Base-by-base conservation (phyloP, 805 yeast species). In the Kuraishia borneana region DNA sequence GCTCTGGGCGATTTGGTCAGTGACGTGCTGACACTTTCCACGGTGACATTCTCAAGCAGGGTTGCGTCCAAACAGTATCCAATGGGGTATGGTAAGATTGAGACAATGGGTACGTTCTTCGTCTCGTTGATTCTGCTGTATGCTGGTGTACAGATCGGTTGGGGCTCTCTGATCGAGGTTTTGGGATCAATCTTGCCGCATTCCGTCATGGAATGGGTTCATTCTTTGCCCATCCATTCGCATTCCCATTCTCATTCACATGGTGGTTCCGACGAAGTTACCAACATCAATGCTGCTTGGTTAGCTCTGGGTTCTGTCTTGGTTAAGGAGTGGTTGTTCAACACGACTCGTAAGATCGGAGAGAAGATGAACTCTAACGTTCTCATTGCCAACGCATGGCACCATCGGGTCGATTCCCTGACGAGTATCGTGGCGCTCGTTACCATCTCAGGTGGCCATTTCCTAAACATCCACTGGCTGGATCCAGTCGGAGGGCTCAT, bases 351-450 rank as follows among this genome's bases (percentile, higher is more conserved):
- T 57, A 73, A 75, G 40, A 75, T 92, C 17, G 98, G 96, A 1
- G 63, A 65, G 32, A 63, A 70, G 40, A 70, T 84, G 20, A 82
- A 83, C 50, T 85, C 96, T 1, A 84, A 85, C 41, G 97, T 92
- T 3, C 65, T 92, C 32, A 76, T 84, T 33, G 98, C 98, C 3
- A 92, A 92, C 51, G 98, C 98, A 3, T 92, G 98, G 97, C 98
- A 92, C 54, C 98, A 92, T 52, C 69, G 98, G 42, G 92, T 89
- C 8, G 98, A 92, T 51, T 81, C 95, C 1, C 54, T 92, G 45
- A 94, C 97, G 1, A 84, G 96, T 0, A 65, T 81, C 17, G 97
- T 89, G 6, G 96, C 97, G 0, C 68, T 89, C 16, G 70, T 76
- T 3, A 87, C 97, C 1, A 92, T 92, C 34, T 71, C 94, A 0